A percentile compares a stretch with the other conserved stretches of the same genome.
These are phyloP conservation scores for Aspergillus pseudoviridinutans DNA, from an alignment of 2,329 filamentous ascomycete species.

Conservation along the genomic window DNA sequence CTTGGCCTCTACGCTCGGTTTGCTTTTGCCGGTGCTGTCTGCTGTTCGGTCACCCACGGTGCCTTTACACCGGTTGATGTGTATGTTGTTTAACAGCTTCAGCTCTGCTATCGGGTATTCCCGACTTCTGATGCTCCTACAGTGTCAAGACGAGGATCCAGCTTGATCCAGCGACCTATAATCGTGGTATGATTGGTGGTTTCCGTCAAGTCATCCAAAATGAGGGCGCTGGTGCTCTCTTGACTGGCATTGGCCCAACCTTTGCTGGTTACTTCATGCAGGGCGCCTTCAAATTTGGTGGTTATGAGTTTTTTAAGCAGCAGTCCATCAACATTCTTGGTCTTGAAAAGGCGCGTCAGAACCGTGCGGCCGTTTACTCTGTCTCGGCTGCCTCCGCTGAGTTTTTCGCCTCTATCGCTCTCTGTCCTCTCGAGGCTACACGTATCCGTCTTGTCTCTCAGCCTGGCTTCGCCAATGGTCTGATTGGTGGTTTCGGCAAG, in stretches of 20 bases:
- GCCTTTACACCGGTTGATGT: constrained; percentile 97
- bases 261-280: constrained; percentile 91
- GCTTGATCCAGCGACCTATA: constrained; percentile 85
- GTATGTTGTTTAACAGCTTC: constrained; percentile 61
- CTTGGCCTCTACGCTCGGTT: constrained; percentile 86
- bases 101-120: constrained; percentile 20
- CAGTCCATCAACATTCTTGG: constrained; percentile 77
- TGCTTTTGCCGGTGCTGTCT: constrained; percentile 94
- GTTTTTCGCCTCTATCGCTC: constrained; percentile 63
- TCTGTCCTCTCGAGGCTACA: constrained; percentile 88
- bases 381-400: constrained; percentile 59
- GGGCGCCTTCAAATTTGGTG: constrained; percentile 89
- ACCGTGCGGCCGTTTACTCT: constrained; percentile 78
- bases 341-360: constrained; percentile 70
- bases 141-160: constrained; percentile 96
- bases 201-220: constrained; percentile 80
- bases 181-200: constrained; percentile 78
- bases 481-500: constrained; percentile 75
- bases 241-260: constrained; percentile 82
- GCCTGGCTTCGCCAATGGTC: constrained; percentile 77
- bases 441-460: constrained; percentile 90
- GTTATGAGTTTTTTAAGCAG: constrained; percentile 96
- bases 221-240: constrained; percentile 80
- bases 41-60: constrained; percentile 97
- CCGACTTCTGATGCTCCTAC: constrained; percentile 21